Percentiles rank a stretch among this genome's conserved stretches.
phyloP scores from a whole-genome alignment of 306 rosid genomes.

The Pyrus pyrifolia region DNA sequence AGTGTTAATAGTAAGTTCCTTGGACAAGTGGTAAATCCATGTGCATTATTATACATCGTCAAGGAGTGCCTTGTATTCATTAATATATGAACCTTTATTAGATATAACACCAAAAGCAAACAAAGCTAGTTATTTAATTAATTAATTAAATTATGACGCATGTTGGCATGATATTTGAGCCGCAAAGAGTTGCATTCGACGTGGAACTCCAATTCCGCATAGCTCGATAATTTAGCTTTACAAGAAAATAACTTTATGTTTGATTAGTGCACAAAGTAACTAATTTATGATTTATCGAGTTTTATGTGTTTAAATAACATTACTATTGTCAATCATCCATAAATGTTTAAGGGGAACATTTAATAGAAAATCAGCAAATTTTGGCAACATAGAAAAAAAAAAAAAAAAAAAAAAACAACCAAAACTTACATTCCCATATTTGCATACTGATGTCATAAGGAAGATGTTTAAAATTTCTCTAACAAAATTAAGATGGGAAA shows the following conservation, averaged over 20 bases:
- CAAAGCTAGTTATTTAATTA: not conserved
- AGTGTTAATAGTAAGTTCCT: not conserved
- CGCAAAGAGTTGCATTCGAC: not conserved
- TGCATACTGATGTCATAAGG: not conserved
- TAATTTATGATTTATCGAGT: not conserved
- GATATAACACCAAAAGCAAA: not conserved
- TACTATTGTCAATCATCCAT: no score
- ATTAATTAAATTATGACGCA: not conserved
- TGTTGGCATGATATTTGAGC: not conserved
- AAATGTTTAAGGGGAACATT: not conserved
- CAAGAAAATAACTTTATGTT: not conserved
- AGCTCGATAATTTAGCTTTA: not conserved
- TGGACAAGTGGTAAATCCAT: not conserved
- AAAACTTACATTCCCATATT: not conserved
- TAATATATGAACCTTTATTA: not conserved
- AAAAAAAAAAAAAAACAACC: no score
- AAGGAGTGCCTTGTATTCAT: not conserved
- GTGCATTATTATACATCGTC: not conserved
- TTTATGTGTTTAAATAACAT: no score
- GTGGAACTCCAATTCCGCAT: not conserved
- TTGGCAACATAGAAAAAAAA: not conserved
- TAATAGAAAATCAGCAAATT: not conserved
- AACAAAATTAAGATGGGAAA: not conserved
- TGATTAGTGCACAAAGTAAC: not conserved
- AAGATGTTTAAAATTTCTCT: not conserved